Evolutionary conservation across 2,329 filamentous ascomycete genomes (phyloP), one percentile per base, ranked within the genome.

Genomic region (Alternaria viburni): DNA sequence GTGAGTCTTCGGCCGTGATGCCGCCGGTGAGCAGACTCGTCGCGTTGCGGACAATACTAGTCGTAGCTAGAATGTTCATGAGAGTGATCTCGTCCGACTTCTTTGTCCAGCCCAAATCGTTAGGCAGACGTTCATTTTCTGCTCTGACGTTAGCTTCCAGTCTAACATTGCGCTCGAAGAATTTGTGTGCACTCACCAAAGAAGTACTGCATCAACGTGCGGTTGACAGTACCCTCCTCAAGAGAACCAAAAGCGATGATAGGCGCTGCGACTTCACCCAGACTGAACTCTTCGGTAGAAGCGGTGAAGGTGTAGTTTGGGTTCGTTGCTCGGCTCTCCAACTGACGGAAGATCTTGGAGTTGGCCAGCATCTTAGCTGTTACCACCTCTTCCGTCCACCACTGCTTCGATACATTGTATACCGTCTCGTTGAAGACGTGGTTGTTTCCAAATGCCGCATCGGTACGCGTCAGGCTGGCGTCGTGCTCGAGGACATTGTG

Each of bases 401-500:
- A 87, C n/a, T 68, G 61, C 43, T 68, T 77, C 0, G 81, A 82
- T 59, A 81, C 73, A 55, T 83, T 80, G 71, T 87, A 88, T 65
- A 86, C 72, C 3, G 80, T 82, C 56, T 83, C 76, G 74, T 88
- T 86, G 78, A 88, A 88, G 59, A 82, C 59, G 67, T 85, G 81
- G 66, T 84, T 84, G 72, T 84, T 83, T 21, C 85, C 86, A 57
- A 86, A 81, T 78, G 76, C 83, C 9, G 81, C 83, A 61, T 88
- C 86, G 2, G 77, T 69, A 25, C 85, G 85, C 44, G 82, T 84
- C 23, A 84, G 58, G 62, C 83, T 85, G 8, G 81, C 84, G 56
- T 86, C 84, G 57, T 86, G 84, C 59, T 86, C 84, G 6, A 86
- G 73, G 15, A 86, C 69, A 57, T 84, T 83, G 74, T 86, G 84